phyloP scores from a whole-genome alignment of 345 rosid genomes.

The Lepidium africanum region DNA sequence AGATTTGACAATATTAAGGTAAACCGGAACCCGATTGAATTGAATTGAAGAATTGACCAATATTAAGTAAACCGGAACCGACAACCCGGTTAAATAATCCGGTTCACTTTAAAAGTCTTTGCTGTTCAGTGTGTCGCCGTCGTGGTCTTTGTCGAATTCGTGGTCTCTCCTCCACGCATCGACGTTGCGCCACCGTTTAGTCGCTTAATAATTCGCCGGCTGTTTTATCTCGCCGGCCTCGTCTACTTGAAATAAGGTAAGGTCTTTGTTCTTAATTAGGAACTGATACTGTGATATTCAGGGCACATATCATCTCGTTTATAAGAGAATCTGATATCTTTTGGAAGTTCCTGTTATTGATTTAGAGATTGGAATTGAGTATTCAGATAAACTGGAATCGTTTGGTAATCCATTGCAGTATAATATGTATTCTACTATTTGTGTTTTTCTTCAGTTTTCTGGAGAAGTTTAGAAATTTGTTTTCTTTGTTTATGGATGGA shows the following conservation, averaged over 20 bases:
- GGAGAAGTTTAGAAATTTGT: not conserved
- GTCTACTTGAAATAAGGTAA: not conserved
- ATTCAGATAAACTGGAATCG: not conserved
- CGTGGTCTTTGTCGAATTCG: constrained; percentile 16
- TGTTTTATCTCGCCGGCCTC: not conserved
- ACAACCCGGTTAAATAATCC: not conserved
- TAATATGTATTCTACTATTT: not conserved
- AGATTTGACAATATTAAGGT: too few relatives aligned
- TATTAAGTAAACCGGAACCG: not conserved
- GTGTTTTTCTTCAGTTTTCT: not conserved
- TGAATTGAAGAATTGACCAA: not conserved
- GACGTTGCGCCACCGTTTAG: constrained; percentile 6
- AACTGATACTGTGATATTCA: not conserved
- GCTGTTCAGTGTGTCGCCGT: not conserved
- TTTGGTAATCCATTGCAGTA: not conserved
- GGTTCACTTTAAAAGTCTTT: not conserved
- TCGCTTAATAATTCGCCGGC: not conserved
- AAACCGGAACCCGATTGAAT: too few relatives aligned
- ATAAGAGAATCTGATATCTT: not conserved
- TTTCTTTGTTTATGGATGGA: not conserved
- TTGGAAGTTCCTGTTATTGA: not conserved
- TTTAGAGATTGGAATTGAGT: not conserved
- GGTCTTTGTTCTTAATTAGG: not conserved
- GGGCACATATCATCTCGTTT: not conserved
- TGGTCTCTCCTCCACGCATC: constrained; percentile 10